These are phyloP conservation scores for Cryomyces antarcticus DNA, from an alignment of 495 filamentous ascomycete species.

Conservation along the genomic window DNA sequence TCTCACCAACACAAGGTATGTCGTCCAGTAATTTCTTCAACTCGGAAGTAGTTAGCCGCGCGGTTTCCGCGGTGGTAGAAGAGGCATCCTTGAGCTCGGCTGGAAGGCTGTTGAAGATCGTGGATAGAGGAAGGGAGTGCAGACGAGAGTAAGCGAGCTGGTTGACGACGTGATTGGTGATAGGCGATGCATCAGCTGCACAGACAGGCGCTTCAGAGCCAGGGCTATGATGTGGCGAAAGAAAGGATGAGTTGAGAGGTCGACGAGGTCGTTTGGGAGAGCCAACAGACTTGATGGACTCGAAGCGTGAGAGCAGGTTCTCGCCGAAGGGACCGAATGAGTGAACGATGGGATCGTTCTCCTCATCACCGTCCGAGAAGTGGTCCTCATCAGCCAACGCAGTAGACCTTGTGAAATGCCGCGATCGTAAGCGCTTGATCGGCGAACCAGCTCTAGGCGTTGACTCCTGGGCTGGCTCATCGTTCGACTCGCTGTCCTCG, in stretches of 20 bases:
- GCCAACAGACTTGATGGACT: slow-evolving; percentile 43
- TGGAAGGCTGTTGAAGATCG: slow-evolving; percentile 69
- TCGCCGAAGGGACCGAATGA: slow-evolving; percentile 79
- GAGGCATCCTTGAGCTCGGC: slow-evolving; percentile 29
- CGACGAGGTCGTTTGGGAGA: slow-evolving; percentile 17
- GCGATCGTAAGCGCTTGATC: neutral
- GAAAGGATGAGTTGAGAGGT: slow-evolving; percentile 3
- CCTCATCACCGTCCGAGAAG: slow-evolving; percentile 66
- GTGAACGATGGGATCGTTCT: slow-evolving; percentile 78
- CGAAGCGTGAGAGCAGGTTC: slow-evolving; percentile 58
- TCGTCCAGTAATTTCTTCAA: slow-evolving; percentile 49
- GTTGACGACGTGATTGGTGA: slow-evolving; percentile 63
- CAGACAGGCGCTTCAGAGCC: neutral
- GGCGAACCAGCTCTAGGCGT: slow-evolving; percentile 3
- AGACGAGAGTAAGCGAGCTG: slow-evolving; percentile 92
- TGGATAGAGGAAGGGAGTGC: slow-evolving; percentile 78
- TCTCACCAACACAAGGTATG: slow-evolving; percentile 64
- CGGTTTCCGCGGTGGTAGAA: neutral
- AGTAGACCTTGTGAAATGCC: neutral
- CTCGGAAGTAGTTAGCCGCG: slow-evolving; percentile 17
- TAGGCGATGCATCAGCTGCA: slow-evolving; percentile 12
- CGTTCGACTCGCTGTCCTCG: slow-evolving; percentile 30
- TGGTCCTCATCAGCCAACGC: slow-evolving; percentile 17
- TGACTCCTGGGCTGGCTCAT: slow-evolving; percentile 7
- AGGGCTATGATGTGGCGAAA: slow-evolving; percentile 5